Percentiles rank a stretch among this genome's conserved stretches.
Conservation (phyloP, 495 filamentous ascomycete species). For the Chaetomium fimeti region DNA sequence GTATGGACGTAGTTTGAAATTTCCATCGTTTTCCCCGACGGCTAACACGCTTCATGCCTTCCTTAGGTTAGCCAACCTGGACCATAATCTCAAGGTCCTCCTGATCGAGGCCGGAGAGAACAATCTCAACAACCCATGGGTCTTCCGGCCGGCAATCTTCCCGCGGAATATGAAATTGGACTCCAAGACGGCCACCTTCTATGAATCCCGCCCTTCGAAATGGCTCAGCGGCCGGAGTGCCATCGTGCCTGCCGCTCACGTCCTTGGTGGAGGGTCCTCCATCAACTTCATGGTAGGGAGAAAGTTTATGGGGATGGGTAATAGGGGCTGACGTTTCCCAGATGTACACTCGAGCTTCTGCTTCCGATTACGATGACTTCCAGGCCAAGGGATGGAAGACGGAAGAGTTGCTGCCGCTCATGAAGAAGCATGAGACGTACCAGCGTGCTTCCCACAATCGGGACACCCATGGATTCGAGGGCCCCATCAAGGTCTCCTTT, state of each 20-base stretch:
- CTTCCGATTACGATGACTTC: slow-evolving; percentile 82
- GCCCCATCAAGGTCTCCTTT: slow-evolving; percentile 83
- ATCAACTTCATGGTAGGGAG: slow-evolving; percentile 75
- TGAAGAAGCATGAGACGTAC: slow-evolving; percentile 84
- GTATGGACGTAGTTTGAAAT: slow-evolving; percentile 21
- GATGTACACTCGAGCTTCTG: slow-evolving; percentile 85
- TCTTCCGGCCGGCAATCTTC: slow-evolving; percentile 75
- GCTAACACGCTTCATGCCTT: not conserved
- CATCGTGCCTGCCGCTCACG: slow-evolving; percentile 75
- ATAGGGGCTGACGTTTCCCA: slow-evolving; percentile 27
- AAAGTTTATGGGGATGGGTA: not conserved
- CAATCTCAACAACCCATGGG: slow-evolving; percentile 83
- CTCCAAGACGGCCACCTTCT: slow-evolving; percentile 83
- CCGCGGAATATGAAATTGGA: slow-evolving; percentile 59
- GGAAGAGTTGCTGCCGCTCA: slow-evolving; percentile 72
- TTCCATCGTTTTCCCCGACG: not conserved
- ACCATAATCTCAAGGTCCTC: slow-evolving; percentile 76
- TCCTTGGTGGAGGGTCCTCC: slow-evolving; percentile 74
- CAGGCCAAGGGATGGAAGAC: slow-evolving; percentile 78
- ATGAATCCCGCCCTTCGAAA: slow-evolving; percentile 72
- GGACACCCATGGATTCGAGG: slow-evolving; percentile 74
- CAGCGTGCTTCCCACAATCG: slow-evolving; percentile 72
- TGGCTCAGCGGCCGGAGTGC: slow-evolving; percentile 68
- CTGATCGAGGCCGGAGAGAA: slow-evolving; percentile 76
- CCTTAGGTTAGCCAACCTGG: slow-evolving; percentile 68